These are phyloP conservation scores for Morella rubra DNA, from an alignment of 306 rosid genomes.

Conservation along the genomic window DNA sequence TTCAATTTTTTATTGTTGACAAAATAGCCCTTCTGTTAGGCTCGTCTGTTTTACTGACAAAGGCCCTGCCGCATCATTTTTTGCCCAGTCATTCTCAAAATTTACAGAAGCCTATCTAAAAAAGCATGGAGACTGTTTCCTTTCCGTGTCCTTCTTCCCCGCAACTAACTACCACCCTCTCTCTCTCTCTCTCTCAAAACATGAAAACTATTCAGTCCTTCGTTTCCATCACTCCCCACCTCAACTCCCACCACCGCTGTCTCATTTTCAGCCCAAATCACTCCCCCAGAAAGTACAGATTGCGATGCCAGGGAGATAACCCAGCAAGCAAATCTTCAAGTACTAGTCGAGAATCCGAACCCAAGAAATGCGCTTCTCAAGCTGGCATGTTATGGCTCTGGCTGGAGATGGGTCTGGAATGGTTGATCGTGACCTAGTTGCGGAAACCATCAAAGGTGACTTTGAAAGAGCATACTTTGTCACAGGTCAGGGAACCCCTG, in stretches of 20 bases:
- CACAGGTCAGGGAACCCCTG: slow-evolving; percentile 39
- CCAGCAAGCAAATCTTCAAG: slow-evolving; percentile 32
- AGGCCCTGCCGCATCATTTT: too few relatives aligned
- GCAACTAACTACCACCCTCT: too few relatives aligned
- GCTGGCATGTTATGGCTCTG: slow-evolving; percentile 81
- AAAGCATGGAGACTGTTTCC: too few relatives aligned
- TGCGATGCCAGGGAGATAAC: slow-evolving; percentile 58
- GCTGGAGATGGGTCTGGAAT: slow-evolving; percentile 40
- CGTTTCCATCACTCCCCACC: slow-evolving; percentile 35
- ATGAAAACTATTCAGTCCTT: slow-evolving; percentile 44
- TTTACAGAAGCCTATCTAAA: too few relatives aligned
- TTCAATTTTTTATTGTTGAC: too few relatives aligned
- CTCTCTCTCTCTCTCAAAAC: neutral
- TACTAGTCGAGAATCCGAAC: slow-evolving; percentile 38
- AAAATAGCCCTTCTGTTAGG: too few relatives aligned
- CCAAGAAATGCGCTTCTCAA: slow-evolving; percentile 67
- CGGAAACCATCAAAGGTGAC: slow-evolving; percentile 52
- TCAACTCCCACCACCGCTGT: slow-evolving; percentile 22
- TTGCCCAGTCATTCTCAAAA: too few relatives aligned
- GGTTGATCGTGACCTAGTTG: slow-evolving; percentile 52
- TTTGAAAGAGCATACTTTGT: slow-evolving; percentile 59
- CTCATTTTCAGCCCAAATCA: slow-evolving; percentile 30
- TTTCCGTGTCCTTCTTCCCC: too few relatives aligned
- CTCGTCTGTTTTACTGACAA: too few relatives aligned
- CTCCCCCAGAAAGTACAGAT: slow-evolving; percentile 23